Evolutionary conservation across 2,329 filamentous ascomycete species (phyloP).

Genomic region (Aureobasidium sp.): DNA sequence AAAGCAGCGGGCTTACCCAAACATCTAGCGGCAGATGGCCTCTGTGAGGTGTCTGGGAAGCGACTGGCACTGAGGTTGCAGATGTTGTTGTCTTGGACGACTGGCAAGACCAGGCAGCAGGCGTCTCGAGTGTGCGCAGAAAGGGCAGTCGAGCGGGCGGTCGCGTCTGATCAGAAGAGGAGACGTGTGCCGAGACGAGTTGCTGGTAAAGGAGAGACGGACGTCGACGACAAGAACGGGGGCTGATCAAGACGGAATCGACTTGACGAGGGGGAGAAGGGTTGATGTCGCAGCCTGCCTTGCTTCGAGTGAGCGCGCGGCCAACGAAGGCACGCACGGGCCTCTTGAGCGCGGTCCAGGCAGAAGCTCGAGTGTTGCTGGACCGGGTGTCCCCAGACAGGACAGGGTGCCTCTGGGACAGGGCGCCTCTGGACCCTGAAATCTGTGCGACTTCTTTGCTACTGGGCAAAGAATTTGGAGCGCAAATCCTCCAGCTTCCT

Average conservation of each 20-base stretch:
- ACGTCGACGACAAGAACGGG: background rate
- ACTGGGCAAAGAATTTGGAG: background rate
- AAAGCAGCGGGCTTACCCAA: conserved; percentile 11
- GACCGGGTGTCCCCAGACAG: too few species aligned
- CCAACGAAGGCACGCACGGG: too few species aligned
- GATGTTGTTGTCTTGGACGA: background rate
- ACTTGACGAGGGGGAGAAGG: background rate
- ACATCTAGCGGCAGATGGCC: conserved; percentile 12
- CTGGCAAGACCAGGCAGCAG: background rate
- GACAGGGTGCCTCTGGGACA: too few species aligned
- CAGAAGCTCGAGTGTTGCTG: too few species aligned
- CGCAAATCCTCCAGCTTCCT: background rate
- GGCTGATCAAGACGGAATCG: background rate
- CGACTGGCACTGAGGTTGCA: background rate
- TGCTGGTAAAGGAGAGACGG: background rate
- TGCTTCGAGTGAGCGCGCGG: background rate
- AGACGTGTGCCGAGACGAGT: background rate
- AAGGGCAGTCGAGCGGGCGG: background rate
- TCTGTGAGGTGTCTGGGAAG: conserved; percentile 10
- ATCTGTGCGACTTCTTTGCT: background rate
- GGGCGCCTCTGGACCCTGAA: background rate
- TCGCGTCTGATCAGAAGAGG: background rate
- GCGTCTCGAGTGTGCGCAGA: background rate
- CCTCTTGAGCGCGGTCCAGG: too few species aligned
- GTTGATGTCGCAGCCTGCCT: background rate